Evolutionary conservation across 208 protist species (phyloP).

Genomic region (Trypanosoma lewisi): DNA sequence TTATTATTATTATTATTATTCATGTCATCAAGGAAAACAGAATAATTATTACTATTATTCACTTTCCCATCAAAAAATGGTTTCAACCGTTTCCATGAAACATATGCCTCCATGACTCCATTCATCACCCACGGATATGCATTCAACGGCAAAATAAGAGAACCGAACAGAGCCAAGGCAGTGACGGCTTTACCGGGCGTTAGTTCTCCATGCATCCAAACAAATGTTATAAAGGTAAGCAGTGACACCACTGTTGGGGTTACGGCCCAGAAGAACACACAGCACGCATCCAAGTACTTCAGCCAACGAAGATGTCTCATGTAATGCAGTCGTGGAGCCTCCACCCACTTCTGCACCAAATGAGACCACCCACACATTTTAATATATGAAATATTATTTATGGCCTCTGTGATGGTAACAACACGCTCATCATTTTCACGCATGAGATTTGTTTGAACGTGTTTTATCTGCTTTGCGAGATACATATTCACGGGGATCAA

Average conservation of each 20-base stretch:
- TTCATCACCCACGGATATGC: slow-evolving; percentile 38
- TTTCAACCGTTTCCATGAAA: slow-evolving; percentile 27
- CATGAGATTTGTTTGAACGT: slow-evolving; percentile 23
- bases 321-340: slow-evolving; percentile 19
- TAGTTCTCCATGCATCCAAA: slow-evolving; percentile 25
- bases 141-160: slow-evolving; percentile 29
- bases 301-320: slow-evolving; percentile 29
- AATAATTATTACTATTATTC: too few relatives aligned
- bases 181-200: slow-evolving; percentile 30
- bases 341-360: slow-evolving; percentile 20
- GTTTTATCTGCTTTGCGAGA: slow-evolving; percentile 27
- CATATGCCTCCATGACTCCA: slow-evolving; percentile 28
- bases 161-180: slow-evolving; percentile 26
- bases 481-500: slow-evolving; percentile 29
- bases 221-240: slow-evolving; percentile 30
- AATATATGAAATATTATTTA: slow-evolving; percentile 30
- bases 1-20: too few relatives aligned
- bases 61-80: slow-evolving; percentile 5
- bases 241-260: slow-evolving; percentile 36
- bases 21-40: too few relatives aligned
- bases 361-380: slow-evolving; percentile 32
- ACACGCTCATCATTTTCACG: slow-evolving; percentile 34
- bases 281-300: slow-evolving; percentile 33
- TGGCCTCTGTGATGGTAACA: slow-evolving; percentile 23
- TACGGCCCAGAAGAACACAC: slow-evolving; percentile 36